Base-by-base conservation (phyloP, 2,329 filamentous ascomycete genomes). In the Rhexocercosporidium sp. region DNA sequence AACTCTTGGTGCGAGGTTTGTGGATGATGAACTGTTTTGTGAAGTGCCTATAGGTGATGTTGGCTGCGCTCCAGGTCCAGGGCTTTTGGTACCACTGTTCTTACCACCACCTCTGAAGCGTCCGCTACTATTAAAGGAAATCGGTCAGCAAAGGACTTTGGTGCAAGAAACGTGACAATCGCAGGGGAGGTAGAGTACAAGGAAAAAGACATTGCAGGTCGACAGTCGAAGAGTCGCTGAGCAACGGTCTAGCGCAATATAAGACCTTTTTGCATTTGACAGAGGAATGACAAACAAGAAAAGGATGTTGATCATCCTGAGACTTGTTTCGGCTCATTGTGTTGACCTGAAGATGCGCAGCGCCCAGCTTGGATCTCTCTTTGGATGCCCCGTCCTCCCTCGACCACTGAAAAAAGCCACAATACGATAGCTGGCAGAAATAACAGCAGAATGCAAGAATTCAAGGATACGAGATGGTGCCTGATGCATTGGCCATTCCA, bases 91-190 rank as follows among this genome's bases (percentile, higher is more conserved):
- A 70, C 84, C 79, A 69, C 82, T 79, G 78, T 83, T 87, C 74
- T 79, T 81, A 71, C 84, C 82, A 74, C 82, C 82, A 77, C 85
- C 85, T 78, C 86, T 84, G 75, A 88, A 86, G 69, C 86, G 84
- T 76, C 85, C 85, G 80, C 86, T 86, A 74, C 85, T 87, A 71
- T 66, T 72, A 69, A 71, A 39, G 53, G 62, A 70, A 37, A 27
- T 31, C 53, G 61, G 69, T 77, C 70, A 77, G 74, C 70, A 69
- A 68, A 64, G n/a, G 20, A 34, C 37, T 29, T 9, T 39, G 29
- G n/a, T 34, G 29, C 27, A 59, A 29, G 27, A 51, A 60, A 49
- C 37, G 47, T 53, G 59, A 56, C 14, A 18, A 44, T 29, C 47
- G n/a, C 8, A 9, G 6, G 46, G 47, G 25, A 31, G 49, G 47